These are phyloP conservation scores for Boechera stricta DNA, from an alignment of 345 rosid genomes.

Conservation along the genomic window DNA sequence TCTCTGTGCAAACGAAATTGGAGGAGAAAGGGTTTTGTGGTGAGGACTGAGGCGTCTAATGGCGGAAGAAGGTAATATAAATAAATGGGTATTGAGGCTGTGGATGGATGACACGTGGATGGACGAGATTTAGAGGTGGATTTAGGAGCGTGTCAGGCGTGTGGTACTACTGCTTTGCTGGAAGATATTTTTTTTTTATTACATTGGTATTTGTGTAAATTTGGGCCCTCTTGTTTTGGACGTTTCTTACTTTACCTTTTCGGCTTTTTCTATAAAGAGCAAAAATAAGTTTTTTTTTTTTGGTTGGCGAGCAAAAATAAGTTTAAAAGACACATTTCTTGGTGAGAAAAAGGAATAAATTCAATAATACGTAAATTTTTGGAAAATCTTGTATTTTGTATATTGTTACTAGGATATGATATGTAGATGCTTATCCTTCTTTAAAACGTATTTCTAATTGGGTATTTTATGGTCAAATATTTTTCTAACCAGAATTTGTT, in stretches of 20 bases:
- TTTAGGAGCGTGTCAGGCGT: conserved; percentile 57
- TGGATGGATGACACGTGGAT: conserved; percentile 56
- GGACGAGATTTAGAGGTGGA: conserved; percentile 33
- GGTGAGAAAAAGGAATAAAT: neutral
- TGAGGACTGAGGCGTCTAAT: neutral
- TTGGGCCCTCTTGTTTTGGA: neutral
- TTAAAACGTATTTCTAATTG: no score
- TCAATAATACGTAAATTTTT: neutral
- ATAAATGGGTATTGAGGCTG: conserved; percentile 42
- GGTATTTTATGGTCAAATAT: no score
- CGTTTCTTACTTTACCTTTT: neutral
- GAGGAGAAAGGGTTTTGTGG: conserved; percentile 21
- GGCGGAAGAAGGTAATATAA: conserved; percentile 32
- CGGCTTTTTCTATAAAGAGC: neutral
- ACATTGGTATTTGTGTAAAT: neutral
- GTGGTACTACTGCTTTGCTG: conserved; percentile 40
- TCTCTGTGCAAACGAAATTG: neutral
- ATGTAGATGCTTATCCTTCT: no score
- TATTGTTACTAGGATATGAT: no score
- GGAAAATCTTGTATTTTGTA: no score
- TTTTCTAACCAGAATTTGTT: no score
- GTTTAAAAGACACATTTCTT: neutral
- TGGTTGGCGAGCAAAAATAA: neutral
- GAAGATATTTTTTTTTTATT: conserved; percentile 6
- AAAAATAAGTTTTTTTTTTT: neutral